A percentile compares a stretch with the other conserved stretches of the same genome.
phyloP scores from a whole-genome alignment of 2,329 filamentous ascomycete species.

The Apiospora malaysiana region DNA sequence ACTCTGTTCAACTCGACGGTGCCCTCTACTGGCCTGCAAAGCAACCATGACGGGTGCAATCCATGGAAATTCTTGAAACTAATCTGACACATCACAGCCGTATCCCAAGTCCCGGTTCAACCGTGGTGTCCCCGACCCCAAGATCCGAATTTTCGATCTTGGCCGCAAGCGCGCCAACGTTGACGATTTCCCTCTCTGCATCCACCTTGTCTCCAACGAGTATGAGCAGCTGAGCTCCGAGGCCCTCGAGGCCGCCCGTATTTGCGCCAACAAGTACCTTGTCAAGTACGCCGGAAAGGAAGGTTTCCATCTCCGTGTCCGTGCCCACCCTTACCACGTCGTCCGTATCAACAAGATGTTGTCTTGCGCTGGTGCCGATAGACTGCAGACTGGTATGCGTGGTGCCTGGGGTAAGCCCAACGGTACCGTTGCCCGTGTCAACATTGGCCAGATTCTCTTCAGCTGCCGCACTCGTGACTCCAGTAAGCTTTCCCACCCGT shows the following conservation, averaged over 20 bases:
- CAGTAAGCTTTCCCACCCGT: slow-evolving; percentile 59
- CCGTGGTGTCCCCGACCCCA: slow-evolving; percentile 90
- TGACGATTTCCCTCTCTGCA: slow-evolving; percentile 99
- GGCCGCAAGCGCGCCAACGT: slow-evolving; percentile 98
- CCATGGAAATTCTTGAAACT: background rate
- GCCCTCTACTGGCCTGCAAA: background rate
- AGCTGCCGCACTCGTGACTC: slow-evolving; percentile 96
- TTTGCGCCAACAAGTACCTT: slow-evolving; percentile 99
- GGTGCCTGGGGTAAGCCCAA: slow-evolving; percentile 99
- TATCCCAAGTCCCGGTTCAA: slow-evolving; percentile 99
- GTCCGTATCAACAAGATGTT: slow-evolving; percentile 99
- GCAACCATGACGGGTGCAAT: background rate
- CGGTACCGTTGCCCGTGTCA: slow-evolving; percentile 98
- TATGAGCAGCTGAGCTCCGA: slow-evolving; percentile 99
- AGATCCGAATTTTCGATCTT: slow-evolving; percentile 98
- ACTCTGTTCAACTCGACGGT: background rate
- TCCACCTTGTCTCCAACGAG: slow-evolving; percentile 99
- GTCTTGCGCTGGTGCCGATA: slow-evolving; percentile 99
- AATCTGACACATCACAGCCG: slow-evolving; percentile 73
- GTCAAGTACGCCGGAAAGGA: slow-evolving; percentile 77
- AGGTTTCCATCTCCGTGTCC: slow-evolving; percentile 75
- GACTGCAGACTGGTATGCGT: slow-evolving; percentile 99
- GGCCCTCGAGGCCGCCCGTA: slow-evolving; percentile 99
- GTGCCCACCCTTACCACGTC: slow-evolving; percentile 99
- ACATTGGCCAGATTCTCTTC: slow-evolving; percentile 99